Conservation (phyloP, 192 early-diverging fungal genomes). For the Phlyctochytrium bullatum region DNA sequence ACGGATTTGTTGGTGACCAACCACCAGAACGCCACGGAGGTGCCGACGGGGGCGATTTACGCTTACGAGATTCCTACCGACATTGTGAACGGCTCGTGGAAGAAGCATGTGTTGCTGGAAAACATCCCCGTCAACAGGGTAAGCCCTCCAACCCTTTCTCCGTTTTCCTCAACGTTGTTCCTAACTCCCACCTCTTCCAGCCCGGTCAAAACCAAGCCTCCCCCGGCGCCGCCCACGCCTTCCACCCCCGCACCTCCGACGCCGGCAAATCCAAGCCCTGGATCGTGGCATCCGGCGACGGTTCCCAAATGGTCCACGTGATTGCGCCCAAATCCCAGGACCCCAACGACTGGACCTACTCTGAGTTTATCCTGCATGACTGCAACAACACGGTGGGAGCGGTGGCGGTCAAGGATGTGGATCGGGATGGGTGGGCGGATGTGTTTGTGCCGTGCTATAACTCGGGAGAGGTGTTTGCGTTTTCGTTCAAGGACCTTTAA, state of each 20-base stretch:
- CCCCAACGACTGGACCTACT: conserved; percentile 23
- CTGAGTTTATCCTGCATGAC: conserved; percentile 12
- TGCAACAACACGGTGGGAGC: conserved; percentile 23
- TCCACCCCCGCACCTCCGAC: conserved; percentile 10
- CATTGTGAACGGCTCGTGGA: not conserved
- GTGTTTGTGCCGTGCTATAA: conserved; percentile 27
- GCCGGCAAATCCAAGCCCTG: conserved; percentile 16
- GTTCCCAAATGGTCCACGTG: conserved; percentile 6
- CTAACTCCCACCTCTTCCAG: no score
- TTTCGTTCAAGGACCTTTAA: no score
- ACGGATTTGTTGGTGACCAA: conserved; percentile 23
- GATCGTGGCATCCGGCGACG: conserved; percentile 24
- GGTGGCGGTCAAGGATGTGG: conserved; percentile 18
- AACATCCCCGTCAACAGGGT: conserved; percentile 22
- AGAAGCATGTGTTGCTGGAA: conserved; percentile 3
- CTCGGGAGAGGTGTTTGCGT: conserved; percentile 4
- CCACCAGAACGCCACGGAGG: conserved; percentile 10
- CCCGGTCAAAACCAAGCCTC: conserved; percentile 19
- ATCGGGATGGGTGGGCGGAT: conserved; percentile 21
- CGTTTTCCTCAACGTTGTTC: no score
- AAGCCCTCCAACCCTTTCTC: no score
- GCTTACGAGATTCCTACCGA: conserved; percentile 8
- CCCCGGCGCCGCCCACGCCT: conserved; percentile 18
- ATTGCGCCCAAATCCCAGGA: conserved; percentile 13
- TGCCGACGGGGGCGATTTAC: conserved; percentile 5